A percentile compares a stretch with the other conserved stretches of the same genome.
Conservation (phyloP, 163 green algal genomes). For the Coccomyxa subellipsoidea region DNA sequence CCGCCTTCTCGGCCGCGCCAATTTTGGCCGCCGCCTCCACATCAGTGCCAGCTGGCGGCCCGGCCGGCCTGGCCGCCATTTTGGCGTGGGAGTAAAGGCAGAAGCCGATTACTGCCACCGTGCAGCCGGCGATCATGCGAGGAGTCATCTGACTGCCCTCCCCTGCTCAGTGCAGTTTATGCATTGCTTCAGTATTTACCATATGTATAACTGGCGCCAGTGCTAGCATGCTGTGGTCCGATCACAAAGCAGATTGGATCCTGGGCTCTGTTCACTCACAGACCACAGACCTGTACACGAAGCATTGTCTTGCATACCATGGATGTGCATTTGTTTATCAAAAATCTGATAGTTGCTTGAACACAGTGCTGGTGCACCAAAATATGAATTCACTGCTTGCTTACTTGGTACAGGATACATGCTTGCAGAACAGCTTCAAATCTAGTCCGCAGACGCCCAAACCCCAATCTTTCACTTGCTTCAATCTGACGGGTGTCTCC, state of each 20-base stretch:
- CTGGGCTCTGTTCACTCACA: too few species aligned
- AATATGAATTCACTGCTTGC: too few species aligned
- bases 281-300: too few species aligned
- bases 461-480: too few species aligned
- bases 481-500: not conserved
- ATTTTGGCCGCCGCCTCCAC: not conserved
- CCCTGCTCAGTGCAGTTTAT: not conserved
- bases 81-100: slow-evolving; percentile 5
- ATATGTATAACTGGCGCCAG: not conserved
- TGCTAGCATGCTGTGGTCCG: not conserved
- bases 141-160: not conserved
- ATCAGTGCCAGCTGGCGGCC: not conserved
- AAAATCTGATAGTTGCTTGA: too few species aligned
- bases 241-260: not conserved
- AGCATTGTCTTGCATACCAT: too few species aligned
- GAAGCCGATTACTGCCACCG: not conserved
- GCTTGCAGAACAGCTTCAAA: too few species aligned
- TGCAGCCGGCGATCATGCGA: not conserved
- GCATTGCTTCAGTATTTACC: not conserved
- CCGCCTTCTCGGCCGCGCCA: not conserved
- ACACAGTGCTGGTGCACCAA: too few species aligned
- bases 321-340: too few species aligned
- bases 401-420: too few species aligned
- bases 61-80: not conserved
- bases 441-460: too few species aligned